These are phyloP conservation scores for Aureobasidium vineae DNA, from an alignment of 2,329 filamentous ascomycete species.

Conservation along the genomic window DNA sequence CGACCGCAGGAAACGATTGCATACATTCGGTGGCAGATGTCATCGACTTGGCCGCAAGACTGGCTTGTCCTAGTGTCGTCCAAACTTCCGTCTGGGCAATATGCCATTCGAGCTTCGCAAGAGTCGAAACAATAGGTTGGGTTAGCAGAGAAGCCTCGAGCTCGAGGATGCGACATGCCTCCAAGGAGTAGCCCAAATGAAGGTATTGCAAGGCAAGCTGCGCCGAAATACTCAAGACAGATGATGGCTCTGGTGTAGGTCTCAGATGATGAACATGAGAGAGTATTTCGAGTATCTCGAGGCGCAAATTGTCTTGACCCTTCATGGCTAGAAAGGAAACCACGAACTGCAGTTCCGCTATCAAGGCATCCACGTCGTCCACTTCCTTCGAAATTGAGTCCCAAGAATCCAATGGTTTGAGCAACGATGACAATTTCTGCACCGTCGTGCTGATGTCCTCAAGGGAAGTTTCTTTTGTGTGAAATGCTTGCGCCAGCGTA, in stretches of 20 bases:
- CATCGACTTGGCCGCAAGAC: neutral
- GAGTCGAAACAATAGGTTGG: slow-evolving; percentile 43
- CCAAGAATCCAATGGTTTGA: neutral
- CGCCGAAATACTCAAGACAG: neutral
- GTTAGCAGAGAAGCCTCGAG: slow-evolving; percentile 55
- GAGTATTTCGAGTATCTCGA: slow-evolving; percentile 11
- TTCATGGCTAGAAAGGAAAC: slow-evolving; percentile 59
- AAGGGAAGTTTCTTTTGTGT: slow-evolving; percentile 34
- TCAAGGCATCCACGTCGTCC: slow-evolving; percentile 52
- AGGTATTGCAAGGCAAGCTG: slow-evolving; percentile 56
- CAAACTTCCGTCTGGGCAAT: neutral
- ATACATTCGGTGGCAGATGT: neutral
- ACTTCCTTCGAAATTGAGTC: slow-evolving; percentile 44
- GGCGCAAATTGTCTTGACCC: slow-evolving; percentile 49
- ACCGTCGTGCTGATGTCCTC: slow-evolving; percentile 38
- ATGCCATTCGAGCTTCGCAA: slow-evolving; percentile 55
- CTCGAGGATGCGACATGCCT: slow-evolving; percentile 57
- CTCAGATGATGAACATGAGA: neutral
- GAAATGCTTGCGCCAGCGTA: slow-evolving; percentile 46
- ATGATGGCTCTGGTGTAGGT: neutral
- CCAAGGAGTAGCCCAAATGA: slow-evolving; percentile 59
- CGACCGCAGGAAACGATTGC: neutral
- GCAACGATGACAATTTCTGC: slow-evolving; percentile 28
- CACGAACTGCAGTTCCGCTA: slow-evolving; percentile 53
- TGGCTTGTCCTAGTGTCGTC: neutral